Conservation (phyloP, 345 rosid genomes). For the Kandelia obovata region DNA sequence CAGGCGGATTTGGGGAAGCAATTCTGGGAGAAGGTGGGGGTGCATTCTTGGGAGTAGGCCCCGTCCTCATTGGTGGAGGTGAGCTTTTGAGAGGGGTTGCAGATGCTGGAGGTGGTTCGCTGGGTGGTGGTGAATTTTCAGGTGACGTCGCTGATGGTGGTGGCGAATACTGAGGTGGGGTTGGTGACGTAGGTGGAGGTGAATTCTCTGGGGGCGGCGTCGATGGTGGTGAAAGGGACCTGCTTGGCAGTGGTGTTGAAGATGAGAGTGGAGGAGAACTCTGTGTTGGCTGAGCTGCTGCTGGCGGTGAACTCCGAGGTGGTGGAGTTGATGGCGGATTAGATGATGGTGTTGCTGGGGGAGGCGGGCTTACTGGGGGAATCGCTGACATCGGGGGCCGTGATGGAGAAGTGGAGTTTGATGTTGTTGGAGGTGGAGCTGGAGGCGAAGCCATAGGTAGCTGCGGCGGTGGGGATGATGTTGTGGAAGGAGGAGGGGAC, state of each 20-base stretch:
- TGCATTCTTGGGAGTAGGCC: slow-evolving; percentile 26
- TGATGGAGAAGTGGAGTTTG: slow-evolving; percentile 1
- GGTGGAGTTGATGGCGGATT: slow-evolving; percentile 24
- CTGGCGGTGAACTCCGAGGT: slow-evolving; percentile 21
- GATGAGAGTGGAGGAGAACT: slow-evolving; percentile 21
- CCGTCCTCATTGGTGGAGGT: slow-evolving; percentile 28
- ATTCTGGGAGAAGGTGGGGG: slow-evolving; percentile 26
- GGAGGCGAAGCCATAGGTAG: slow-evolving; percentile 7
- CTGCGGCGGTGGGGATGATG: slow-evolving; percentile 13
- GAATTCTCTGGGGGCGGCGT: slow-evolving; percentile 11
- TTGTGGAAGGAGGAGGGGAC: slow-evolving; percentile 29
- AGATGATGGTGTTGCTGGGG: slow-evolving; percentile 18
- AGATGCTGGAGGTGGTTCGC: slow-evolving; percentile 16
- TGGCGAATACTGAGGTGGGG: slow-evolving; percentile 18
- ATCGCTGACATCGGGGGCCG: slow-evolving; percentile 17
- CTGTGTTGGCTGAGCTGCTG: slow-evolving; percentile 17
- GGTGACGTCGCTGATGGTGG: slow-evolving; percentile 20
- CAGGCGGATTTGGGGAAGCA: slow-evolving; percentile 24
- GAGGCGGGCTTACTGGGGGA: slow-evolving; percentile 7
- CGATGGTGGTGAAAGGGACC: slow-evolving; percentile 1
- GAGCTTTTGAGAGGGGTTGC: slow-evolving; percentile 21
- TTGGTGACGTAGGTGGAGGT: slow-evolving; percentile 22
- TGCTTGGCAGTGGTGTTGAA: slow-evolving; percentile 17
- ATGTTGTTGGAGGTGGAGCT: slow-evolving; percentile 25
- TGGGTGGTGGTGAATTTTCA: slow-evolving; percentile 19